Evolutionary conservation across 306 rosid species (phyloP).

Genomic region (Cyclanthera cordifolia): DNA sequence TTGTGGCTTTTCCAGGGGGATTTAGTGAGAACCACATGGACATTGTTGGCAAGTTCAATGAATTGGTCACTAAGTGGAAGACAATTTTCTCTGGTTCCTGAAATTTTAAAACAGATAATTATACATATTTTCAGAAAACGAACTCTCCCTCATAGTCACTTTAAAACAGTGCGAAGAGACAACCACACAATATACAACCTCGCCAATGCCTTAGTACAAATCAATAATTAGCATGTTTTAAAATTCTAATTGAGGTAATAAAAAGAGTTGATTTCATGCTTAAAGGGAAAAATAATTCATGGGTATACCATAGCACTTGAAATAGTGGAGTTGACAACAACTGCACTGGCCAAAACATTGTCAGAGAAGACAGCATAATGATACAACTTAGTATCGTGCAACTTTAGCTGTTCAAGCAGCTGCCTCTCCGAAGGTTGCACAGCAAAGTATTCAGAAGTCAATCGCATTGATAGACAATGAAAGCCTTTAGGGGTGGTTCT

Average conservation of each 20-base stretch:
- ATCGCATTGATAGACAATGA: conserved; percentile 87
- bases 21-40: conserved; percentile 86
- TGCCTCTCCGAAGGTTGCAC: conserved; percentile 49
- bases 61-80: conserved; percentile 81
- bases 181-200: neutral
- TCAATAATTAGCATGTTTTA: neutral
- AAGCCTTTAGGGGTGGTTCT: conserved; percentile 76
- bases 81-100: conserved; percentile 76
- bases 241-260: neutral
- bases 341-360: conserved; percentile 86
- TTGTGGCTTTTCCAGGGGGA: conserved; percentile 70
- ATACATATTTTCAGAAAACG: neutral
- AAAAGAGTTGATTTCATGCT: neutral
- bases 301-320: conserved; percentile 54
- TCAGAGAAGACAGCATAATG: conserved; percentile 95
- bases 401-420: conserved; percentile 44
- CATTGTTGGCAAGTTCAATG: conserved; percentile 78
- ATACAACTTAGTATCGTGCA: conserved; percentile 48
- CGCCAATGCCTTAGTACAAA: neutral
- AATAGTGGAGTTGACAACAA: conserved; percentile 82
- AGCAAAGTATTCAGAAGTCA: conserved; percentile 69
- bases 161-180: neutral
- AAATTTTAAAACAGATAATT: neutral
- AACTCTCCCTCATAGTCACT: neutral
- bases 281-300: neutral